These are phyloP conservation scores for Emmonsiellopsis sp. DNA, from an alignment of 2,329 filamentous ascomycete genomes.

Conservation along the genomic window DNA sequence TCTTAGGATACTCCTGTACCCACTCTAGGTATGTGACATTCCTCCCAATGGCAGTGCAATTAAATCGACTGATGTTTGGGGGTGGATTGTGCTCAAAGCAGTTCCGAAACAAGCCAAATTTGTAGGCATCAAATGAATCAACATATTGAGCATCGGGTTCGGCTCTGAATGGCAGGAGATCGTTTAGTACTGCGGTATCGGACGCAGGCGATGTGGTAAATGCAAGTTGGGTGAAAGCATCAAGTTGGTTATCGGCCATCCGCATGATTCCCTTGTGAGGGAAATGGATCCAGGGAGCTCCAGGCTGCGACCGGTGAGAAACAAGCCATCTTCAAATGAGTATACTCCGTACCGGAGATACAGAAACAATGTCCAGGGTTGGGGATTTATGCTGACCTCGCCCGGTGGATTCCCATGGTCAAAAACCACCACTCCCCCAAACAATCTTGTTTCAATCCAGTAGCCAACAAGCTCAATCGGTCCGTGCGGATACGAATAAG, in stretches of 20 bases:
- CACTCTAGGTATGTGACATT: slow-evolving; percentile 9
- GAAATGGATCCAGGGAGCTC: slow-evolving; percentile 4
- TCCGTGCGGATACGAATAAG: background rate
- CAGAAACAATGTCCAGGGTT: background rate
- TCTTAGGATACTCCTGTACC: slow-evolving; percentile 4
- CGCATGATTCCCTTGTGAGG: slow-evolving; percentile 7
- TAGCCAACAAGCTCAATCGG: slow-evolving; percentile 2
- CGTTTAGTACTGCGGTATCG: slow-evolving; percentile 2
- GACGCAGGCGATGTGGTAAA: slow-evolving; percentile 1
- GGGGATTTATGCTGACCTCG: slow-evolving; percentile 6
- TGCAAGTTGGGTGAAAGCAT: slow-evolving; percentile 6
- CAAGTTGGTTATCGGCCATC: slow-evolving; percentile 7
- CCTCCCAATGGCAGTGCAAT: slow-evolving; percentile 4
- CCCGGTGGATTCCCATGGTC: slow-evolving; percentile 1
- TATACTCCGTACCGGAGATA: too few species aligned
- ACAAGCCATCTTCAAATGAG: slow-evolving; percentile 1
- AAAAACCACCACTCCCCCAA: background rate
- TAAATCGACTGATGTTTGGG: slow-evolving; percentile 5
- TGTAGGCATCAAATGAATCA: slow-evolving; percentile 6
- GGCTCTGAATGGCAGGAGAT: slow-evolving; percentile 4
- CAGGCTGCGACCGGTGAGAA: slow-evolving; percentile 4
- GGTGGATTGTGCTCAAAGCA: slow-evolving; percentile 6
- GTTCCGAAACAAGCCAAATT: slow-evolving; percentile 7
- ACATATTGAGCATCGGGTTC: slow-evolving; percentile 2
- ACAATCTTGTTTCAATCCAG: slow-evolving; percentile 2